Evolutionary conservation across 805 yeast genomes (phyloP).

Genomic region (Yamadazyma ubonensis): DNA sequence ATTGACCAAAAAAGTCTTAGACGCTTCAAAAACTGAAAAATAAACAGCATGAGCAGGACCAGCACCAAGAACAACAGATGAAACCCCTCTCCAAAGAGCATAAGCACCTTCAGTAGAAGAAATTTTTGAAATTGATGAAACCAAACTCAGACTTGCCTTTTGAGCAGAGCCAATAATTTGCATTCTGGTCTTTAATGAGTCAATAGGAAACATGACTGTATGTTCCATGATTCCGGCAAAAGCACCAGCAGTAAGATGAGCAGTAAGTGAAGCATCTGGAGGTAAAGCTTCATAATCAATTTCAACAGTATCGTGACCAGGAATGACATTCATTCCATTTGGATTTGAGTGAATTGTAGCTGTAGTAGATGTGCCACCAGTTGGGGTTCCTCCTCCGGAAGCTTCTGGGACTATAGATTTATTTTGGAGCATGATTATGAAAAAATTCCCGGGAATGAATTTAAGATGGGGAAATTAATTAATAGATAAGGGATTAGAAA

Average conservation of each 20-base stretch:
- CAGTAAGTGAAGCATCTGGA: slow-evolving; percentile 73
- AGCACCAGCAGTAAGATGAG: slow-evolving; percentile 91
- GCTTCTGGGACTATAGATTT: slow-evolving; percentile 1
- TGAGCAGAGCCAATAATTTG: slow-evolving; percentile 49
- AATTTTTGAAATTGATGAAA: slow-evolving; percentile 69
- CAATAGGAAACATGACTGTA: slow-evolving; percentile 94
- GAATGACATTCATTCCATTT: slow-evolving; percentile 3
- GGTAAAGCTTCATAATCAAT: slow-evolving; percentile 93
- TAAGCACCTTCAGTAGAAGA: slow-evolving; percentile 85
- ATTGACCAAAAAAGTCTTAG: slow-evolving; percentile 59
- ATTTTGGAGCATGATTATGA: slow-evolving; percentile 3
- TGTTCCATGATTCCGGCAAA: slow-evolving; percentile 99
- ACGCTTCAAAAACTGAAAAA: slow-evolving; percentile 87
- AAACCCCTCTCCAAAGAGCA: slow-evolving; percentile 91
- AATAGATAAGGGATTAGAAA: neutral
- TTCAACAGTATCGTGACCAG: slow-evolving; percentile 43
- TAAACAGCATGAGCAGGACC: slow-evolving; percentile 99
- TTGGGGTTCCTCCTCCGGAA: neutral
- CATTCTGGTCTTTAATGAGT: slow-evolving; percentile 94
- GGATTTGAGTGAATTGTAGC: neutral
- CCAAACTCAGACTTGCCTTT: slow-evolving; percentile 41
- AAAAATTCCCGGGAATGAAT: neutral
- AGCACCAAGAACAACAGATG: slow-evolving; percentile 92
- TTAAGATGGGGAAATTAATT: neutral
- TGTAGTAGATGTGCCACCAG: neutral